These are phyloP conservation scores for Spatholobus suberectus DNA, from an alignment of 306 rosid species.

Conservation along the genomic window DNA sequence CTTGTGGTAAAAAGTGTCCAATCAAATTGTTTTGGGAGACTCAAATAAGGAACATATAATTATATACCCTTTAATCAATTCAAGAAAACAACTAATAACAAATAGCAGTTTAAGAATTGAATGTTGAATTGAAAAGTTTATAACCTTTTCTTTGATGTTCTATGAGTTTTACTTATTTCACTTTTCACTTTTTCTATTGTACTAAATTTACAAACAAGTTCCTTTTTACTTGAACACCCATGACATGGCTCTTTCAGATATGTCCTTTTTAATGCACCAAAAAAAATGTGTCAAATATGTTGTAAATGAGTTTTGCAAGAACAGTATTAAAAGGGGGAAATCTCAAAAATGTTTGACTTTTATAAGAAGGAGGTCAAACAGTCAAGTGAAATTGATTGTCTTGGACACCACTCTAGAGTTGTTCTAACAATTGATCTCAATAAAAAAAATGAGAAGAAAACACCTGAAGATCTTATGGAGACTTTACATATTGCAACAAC, in stretches of 20 bases:
- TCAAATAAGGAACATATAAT: not conserved
- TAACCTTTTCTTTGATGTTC: not conserved
- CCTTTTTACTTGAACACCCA: not conserved
- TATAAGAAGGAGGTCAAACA: constrained; percentile 57
- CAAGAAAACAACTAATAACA: not conserved
- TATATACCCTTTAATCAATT: not conserved
- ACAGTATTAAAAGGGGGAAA: not conserved
- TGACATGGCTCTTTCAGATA: not conserved
- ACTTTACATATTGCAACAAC: constrained; percentile 31
- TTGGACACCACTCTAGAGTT: constrained; percentile 72
- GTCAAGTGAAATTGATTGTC: constrained; percentile 55
- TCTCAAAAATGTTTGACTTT: constrained; percentile 49
- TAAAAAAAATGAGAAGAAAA: constrained; percentile 8
- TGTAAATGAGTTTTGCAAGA: not conserved
- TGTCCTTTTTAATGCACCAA: constrained; percentile 25
- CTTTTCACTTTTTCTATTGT: not conserved
- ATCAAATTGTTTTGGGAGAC: not conserved
- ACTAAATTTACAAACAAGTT: not conserved
- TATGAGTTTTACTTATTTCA: not conserved
- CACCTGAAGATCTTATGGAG: not conserved
- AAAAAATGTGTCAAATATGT: constrained; percentile 33
- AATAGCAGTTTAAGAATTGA: not conserved
- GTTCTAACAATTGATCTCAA: constrained; percentile 58
- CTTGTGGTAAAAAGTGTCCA: not conserved
- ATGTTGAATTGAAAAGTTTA: not conserved